phyloP scores from a whole-genome alignment of 108 stramenopile species.

The Mediolabrus comicus region DNA sequence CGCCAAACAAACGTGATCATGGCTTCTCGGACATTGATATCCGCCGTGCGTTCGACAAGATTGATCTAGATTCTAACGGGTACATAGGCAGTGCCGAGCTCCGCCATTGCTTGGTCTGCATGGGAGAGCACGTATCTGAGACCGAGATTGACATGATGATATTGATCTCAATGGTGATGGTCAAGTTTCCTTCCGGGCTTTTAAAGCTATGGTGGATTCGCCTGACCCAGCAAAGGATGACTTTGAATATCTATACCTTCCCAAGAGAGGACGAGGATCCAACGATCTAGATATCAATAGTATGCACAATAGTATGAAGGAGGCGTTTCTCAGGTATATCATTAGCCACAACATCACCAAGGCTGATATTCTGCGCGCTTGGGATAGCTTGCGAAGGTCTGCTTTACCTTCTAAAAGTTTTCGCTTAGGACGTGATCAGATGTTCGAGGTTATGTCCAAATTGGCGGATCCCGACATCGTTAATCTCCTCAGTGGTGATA shows the following conservation, averaged over 20 bases:
- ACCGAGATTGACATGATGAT: conserved; percentile 90
- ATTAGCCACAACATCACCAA: conserved; percentile 15
- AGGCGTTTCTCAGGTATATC: conserved; percentile 4
- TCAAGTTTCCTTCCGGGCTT: conserved; percentile 75
- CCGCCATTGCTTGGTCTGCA: conserved; percentile 73
- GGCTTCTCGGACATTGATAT: conserved; percentile 77
- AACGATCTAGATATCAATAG: no score
- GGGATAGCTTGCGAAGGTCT: conserved; percentile 8
- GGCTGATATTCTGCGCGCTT: conserved; percentile 18
- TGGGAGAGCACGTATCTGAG: conserved; percentile 88
- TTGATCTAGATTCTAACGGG: conserved; percentile 78
- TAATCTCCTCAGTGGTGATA: conserved; percentile 44
- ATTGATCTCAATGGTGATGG: conserved; percentile 78
- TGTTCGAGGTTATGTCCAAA: conserved; percentile 51
- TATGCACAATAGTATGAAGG: conserved; percentile 7
- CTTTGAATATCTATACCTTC: conserved; percentile 32
- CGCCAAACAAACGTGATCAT: background rate
- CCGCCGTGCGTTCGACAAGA: conserved; percentile 63
- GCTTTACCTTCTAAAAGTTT: conserved; percentile 9
- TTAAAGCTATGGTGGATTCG: conserved; percentile 60
- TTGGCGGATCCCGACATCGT: conserved; percentile 66
- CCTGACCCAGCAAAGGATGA: conserved; percentile 71
- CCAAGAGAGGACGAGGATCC: conserved; percentile 10
- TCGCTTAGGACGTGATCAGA: conserved; percentile 34
- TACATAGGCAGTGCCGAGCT: conserved; percentile 82